Evolutionary conservation across 352 stramenopile genomes (phyloP).

Genomic region (Globisporangium recalcitrans): DNA sequence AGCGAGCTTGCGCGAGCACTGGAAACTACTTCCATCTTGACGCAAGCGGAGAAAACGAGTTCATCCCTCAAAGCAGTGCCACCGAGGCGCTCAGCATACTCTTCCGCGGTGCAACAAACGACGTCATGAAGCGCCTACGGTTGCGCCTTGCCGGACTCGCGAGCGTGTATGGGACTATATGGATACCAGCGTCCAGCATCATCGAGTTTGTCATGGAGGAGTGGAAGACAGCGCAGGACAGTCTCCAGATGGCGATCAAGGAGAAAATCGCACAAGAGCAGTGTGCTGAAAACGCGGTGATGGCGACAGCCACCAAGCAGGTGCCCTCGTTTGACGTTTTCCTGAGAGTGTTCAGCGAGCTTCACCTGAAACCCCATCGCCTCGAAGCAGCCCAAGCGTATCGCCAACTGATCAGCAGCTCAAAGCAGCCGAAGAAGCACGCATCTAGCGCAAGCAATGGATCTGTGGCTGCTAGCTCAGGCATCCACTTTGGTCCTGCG

Average conservation of each 20-base stretch:
- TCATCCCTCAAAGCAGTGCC: constrained; percentile 35
- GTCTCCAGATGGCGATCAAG: constrained; percentile 20
- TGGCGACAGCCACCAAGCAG: background rate
- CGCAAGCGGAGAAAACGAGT: constrained; percentile 39
- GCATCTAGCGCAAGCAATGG: background rate
- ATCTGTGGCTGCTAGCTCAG: background rate
- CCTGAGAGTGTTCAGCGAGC: constrained; percentile 20
- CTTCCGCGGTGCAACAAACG: constrained; percentile 27
- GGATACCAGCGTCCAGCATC: constrained; percentile 46
- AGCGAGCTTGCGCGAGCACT: constrained; percentile 29
- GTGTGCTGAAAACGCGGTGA: background rate
- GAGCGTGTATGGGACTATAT: constrained; percentile 48
- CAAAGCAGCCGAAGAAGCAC: constrained; percentile 2
- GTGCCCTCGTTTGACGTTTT: constrained; percentile 25
- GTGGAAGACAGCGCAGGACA: constrained; percentile 29
- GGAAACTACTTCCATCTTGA: constrained; percentile 48
- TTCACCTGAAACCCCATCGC: constrained; percentile 30
- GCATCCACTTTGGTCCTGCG: constrained; percentile 30
- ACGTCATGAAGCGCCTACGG: constrained; percentile 38
- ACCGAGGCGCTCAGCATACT: constrained; percentile 35
- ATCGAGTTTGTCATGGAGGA: constrained; percentile 47
- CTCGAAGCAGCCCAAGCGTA: constrained; percentile 29
- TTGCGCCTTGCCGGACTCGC: constrained; percentile 36
- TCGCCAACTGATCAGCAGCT: constrained; percentile 22
- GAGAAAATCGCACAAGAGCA: constrained; percentile 22